Base-by-base conservation (phyloP, 441 rosid species). In the Arabidopsis hybrid region DNA sequence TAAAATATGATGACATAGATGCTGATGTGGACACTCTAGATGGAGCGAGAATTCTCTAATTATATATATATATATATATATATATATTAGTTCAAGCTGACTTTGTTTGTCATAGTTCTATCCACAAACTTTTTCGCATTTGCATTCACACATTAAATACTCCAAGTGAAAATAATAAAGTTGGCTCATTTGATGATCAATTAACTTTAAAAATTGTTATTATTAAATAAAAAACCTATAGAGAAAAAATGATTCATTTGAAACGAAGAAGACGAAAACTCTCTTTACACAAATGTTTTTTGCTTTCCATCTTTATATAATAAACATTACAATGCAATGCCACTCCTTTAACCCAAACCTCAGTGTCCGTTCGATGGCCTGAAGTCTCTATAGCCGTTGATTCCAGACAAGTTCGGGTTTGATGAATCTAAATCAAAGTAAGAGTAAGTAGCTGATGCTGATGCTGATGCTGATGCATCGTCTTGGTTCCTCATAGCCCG, bases 291-390 rank as follows among this genome's bases (percentile, higher is more conserved):
- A 85, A 83, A 79, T 75, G 85, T 67, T 78, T 76, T 79, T 72
- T 70, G 38, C 50, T 64, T 42, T 34, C 36, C 21, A 58, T 52
- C 26, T 69, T 62, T 35, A 52, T 61, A 46, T 67, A 17, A 17
- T 67, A 60, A 78, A 74, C 72, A 81, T 78, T 73, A 82, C 83
- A 83, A 53, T 69, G 75, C 85, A 47, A 56, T 36, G 49, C 14
- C 52, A 42, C 53, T 40, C 36, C 35, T 57, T 45, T 3, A 55
- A 34, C 17, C 18, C 29, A 18, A 16, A 14, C 3, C 31, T 88
- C 84, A 95, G 62, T 83, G 92, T 39, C 96, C 92, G 34, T 86
- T 91, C 12, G 93, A 88, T 64, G 97, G 96, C 79, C 88, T 83
- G 82, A 79, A 91, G 55, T 81, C 86, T 12, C 88, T 69, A 69